A percentile compares a stretch with the other conserved stretches of the same genome.
phyloP scores from a whole-genome alignment of 768 basidiomycete species.

The Lentinula boryana region DNA sequence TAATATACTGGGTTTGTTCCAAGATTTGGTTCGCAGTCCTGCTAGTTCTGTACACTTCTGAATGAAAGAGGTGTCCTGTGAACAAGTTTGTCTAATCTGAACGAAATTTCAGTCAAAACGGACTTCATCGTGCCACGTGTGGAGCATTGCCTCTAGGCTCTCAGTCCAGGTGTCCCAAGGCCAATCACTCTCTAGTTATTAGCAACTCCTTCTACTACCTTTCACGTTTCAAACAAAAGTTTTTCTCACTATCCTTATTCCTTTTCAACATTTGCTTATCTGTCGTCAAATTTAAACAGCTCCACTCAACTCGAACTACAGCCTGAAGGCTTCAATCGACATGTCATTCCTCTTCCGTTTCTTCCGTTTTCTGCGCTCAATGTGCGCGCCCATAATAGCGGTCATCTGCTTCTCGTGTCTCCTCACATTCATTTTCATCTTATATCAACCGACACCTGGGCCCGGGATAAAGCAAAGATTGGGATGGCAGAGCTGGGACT shows the following conservation, averaged over 20 bases:
- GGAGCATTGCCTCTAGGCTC: too few species aligned
- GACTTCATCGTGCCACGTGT: too few species aligned
- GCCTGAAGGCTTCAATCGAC: background rate
- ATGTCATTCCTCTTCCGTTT: conserved; percentile 13
- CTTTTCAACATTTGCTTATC: background rate
- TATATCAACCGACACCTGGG: conserved; percentile 73
- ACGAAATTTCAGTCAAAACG: too few species aligned
- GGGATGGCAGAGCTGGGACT: conserved; percentile 89
- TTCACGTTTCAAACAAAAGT: background rate
- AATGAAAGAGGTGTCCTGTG: too few species aligned
- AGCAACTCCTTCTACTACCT: background rate
- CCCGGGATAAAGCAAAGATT: conserved; percentile 67
- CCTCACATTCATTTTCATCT: conserved; percentile 71
- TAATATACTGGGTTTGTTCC: too few species aligned
- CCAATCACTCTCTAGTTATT: background rate
- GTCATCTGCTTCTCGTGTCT: conserved; percentile 64
- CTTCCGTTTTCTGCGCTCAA: conserved; percentile 45
- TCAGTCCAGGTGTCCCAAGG: too few species aligned
- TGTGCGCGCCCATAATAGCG: conserved; percentile 53
- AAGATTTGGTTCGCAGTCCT: too few species aligned
- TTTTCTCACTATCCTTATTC: background rate
- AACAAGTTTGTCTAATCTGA: too few species aligned
- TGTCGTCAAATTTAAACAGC: background rate
- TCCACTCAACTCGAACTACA: background rate
- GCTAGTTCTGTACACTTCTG: too few species aligned